A percentile compares a stretch with the other conserved stretches of the same genome.
phyloP scores from a whole-genome alignment of 1,139 yeast species.

The Nakaseomyces sp. region DNA sequence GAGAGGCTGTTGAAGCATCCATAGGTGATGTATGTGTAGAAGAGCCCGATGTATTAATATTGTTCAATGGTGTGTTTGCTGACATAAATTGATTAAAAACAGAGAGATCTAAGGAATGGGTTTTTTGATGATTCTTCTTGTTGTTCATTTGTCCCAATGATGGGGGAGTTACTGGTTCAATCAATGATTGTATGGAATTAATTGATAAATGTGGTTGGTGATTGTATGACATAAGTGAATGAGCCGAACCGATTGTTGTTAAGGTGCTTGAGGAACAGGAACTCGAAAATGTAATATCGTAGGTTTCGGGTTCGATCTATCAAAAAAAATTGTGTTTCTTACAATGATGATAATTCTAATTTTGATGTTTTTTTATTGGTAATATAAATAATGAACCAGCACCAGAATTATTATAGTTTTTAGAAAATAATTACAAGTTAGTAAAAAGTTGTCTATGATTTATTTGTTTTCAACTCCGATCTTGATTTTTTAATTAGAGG shows the following conservation, averaged over 20 bases:
- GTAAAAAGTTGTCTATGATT: background rate
- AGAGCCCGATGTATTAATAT: conserved; percentile 7
- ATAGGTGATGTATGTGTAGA: conserved; percentile 5
- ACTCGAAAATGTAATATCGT: background rate
- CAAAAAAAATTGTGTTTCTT: background rate
- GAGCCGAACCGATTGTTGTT: background rate
- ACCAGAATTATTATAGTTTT: background rate
- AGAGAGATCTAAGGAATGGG: conserved; percentile 29
- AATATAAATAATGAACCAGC: background rate
- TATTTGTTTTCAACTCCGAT: too few relatives aligned
- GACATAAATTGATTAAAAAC: conserved; percentile 27
- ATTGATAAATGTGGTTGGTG: conserved; percentile 34
- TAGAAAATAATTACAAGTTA: conserved; percentile 1
- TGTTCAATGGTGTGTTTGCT: conserved; percentile 7
- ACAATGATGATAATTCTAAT: background rate
- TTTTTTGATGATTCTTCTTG: conserved; percentile 28
- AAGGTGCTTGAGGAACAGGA: background rate
- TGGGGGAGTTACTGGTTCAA: conserved; percentile 35
- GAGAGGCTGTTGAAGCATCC: background rate
- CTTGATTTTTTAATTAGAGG: background rate
- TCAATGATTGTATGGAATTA: conserved; percentile 32
- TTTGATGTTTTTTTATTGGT: too few relatives aligned
- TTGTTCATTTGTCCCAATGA: conserved; percentile 29
- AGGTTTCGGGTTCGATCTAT: conserved; percentile 5
- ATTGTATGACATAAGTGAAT: conserved; percentile 14